A percentile compares a stretch with the other conserved stretches of the same genome.
These are phyloP conservation scores for Trichoderma sp. DNA, from an alignment of 2,329 filamentous ascomycete species.

Conservation along the genomic window DNA sequence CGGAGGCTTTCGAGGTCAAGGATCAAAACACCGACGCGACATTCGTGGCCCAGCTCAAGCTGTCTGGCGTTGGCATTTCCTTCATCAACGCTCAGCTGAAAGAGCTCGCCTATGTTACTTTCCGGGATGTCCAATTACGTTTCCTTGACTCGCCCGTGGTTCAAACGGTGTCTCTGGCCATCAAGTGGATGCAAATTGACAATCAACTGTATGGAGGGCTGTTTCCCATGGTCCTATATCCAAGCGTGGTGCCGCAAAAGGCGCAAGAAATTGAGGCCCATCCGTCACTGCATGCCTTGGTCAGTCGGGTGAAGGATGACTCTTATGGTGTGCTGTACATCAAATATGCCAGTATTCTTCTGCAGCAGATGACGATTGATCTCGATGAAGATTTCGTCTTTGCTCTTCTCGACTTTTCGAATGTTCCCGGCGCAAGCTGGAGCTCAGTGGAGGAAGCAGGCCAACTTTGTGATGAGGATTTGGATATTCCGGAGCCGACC, in stretches of 20 bases:
- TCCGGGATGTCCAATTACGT: slow-evolving; percentile 84
- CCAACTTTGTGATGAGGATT: slow-evolving; percentile 79
- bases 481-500: slow-evolving; percentile 90
- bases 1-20: slow-evolving; percentile 82
- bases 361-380: slow-evolving; percentile 98
- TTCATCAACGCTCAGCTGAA: slow-evolving; percentile 88
- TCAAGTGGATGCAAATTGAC: slow-evolving; percentile 99
- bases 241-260: slow-evolving; percentile 95
- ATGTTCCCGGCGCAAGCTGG: slow-evolving; percentile 88
- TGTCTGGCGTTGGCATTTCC: slow-evolving; percentile 89
- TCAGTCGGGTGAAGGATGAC: slow-evolving; percentile 95
- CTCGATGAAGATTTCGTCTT: slow-evolving; percentile 98
- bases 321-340: slow-evolving; percentile 97
- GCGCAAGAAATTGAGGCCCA: slow-evolving; percentile 95
- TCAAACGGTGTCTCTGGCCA: slow-evolving; percentile 82
- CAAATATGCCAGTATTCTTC: slow-evolving; percentile 90
- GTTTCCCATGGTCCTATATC: slow-evolving; percentile 95
- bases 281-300: slow-evolving; percentile 86
- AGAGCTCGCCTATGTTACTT: slow-evolving; percentile 89
- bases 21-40: slow-evolving; percentile 82
- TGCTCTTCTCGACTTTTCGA: slow-evolving; percentile 89
- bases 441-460: slow-evolving; percentile 64
- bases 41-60: slow-evolving; percentile 81
- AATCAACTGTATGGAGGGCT: slow-evolving; percentile 98
- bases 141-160: slow-evolving; percentile 92